Evolutionary conservation across 305 asterid species (phyloP).

Genomic region (Andrographis paniculata): DNA sequence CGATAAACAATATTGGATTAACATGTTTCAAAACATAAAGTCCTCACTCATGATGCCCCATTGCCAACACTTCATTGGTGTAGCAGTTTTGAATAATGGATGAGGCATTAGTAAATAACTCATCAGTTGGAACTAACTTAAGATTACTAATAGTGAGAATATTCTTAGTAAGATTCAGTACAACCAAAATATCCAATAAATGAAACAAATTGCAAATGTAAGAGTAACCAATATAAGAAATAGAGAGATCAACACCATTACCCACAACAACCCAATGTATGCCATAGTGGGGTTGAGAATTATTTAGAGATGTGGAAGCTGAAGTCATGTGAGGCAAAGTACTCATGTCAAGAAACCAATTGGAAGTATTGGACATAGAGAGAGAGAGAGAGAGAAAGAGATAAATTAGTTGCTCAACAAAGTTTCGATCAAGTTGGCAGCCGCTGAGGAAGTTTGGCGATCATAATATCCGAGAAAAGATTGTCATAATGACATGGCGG

Average conservation of each 20-base stretch:
- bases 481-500: background rate
- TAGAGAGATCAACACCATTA: conserved; percentile 1
- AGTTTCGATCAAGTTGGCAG: background rate
- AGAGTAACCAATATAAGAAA: conserved; percentile 1
- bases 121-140: background rate
- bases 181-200: conserved; percentile 2
- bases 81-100: background rate
- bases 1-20: background rate
- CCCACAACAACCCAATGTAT: background rate
- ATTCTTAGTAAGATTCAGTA: conserved; percentile 4
- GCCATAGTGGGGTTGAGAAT: background rate
- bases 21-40: conserved; percentile 1
- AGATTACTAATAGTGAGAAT: background rate
- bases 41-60: background rate
- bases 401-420: background rate
- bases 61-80: background rate
- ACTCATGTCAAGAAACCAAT: conserved; percentile 4
- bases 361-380: background rate
- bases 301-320: background rate
- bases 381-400: too few relatives aligned
- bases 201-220: background rate
- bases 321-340: conserved; percentile 1
- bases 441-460: background rate
- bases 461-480: background rate
- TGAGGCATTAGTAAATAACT: background rate